These are phyloP conservation scores for Ogataea methanolica DNA, from an alignment of 805 yeast genomes.

Conservation along the genomic window DNA sequence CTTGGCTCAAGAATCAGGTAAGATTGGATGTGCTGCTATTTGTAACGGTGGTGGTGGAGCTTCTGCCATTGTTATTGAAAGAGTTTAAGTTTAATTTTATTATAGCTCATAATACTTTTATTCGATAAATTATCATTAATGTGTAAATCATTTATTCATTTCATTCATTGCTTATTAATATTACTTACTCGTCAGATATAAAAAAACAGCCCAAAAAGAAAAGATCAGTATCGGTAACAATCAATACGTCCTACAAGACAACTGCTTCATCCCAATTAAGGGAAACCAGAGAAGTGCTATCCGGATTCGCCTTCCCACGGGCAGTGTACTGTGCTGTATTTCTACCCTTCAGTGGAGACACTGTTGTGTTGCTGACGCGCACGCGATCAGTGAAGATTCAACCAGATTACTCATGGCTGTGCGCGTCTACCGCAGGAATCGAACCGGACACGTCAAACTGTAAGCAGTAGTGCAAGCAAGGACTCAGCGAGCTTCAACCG, in stretches of 20 bases:
- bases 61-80: slow-evolving; percentile 84
- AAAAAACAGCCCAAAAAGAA: slow-evolving; percentile 2
- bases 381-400: not conserved
- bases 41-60: slow-evolving; percentile 99
- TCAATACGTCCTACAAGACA: slow-evolving; percentile 16
- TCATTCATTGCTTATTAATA: not conserved
- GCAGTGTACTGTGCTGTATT: slow-evolving; percentile 39
- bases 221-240: slow-evolving; percentile 15
- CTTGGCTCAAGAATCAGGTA: slow-evolving; percentile 78
- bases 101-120: not conserved
- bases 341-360: slow-evolving; percentile 38
- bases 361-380: slow-evolving; percentile 28
- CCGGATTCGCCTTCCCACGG: slow-evolving; percentile 40
- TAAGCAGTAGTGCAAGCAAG: slow-evolving; percentile 12
- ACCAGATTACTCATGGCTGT: slow-evolving; percentile 31
- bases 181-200: not conserved
- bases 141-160: not conserved
- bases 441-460: slow-evolving; percentile 40
- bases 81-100: slow-evolving; percentile 30
- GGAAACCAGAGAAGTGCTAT: slow-evolving; percentile 33
- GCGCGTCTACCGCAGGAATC: slow-evolving; percentile 35
- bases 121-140: not conserved
- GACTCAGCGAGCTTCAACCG: slow-evolving; percentile 20
- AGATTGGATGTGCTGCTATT: slow-evolving; percentile 90
- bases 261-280: slow-evolving; percentile 14